Evolutionary conservation across 352 stramenopile genomes (phyloP).

Genomic region (Phytophthora litchii): DNA sequence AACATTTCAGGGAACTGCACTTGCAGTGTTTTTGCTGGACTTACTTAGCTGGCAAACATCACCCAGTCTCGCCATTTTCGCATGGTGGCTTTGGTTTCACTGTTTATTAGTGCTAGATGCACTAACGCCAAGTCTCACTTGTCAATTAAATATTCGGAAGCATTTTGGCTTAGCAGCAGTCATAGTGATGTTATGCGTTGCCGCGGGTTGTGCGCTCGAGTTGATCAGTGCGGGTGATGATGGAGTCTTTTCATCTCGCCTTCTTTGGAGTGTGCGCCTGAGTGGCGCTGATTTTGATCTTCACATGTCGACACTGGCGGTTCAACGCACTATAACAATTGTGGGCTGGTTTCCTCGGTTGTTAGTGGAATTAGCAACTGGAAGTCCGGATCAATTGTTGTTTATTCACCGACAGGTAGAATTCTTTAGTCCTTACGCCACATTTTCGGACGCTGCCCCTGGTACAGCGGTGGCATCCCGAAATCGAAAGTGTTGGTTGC

Average conservation of each 20-base stretch:
- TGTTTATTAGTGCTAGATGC: constrained; percentile 53
- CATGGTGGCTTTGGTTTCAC: constrained; percentile 60
- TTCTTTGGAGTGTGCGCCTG: constrained; percentile 16
- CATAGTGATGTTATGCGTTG: constrained; percentile 16
- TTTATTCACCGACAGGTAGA: constrained; percentile 33
- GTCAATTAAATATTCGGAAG: constrained; percentile 14
- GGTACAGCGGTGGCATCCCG: too few relatives aligned
- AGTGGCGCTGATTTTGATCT: constrained; percentile 10
- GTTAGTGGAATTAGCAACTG: constrained; percentile 20
- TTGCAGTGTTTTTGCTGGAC: constrained; percentile 37
- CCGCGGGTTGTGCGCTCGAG: constrained; percentile 2
- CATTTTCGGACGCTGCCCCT: constrained; percentile 16
- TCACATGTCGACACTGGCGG: constrained; percentile 13
- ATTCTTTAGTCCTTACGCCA: constrained; percentile 28
- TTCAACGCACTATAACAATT: constrained; percentile 33
- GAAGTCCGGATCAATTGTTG: constrained; percentile 23
- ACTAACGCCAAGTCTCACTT: constrained; percentile 37
- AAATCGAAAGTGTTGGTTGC: too few relatives aligned
- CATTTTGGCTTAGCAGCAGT: constrained; percentile 18
- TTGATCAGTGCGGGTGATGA: constrained; percentile 13
- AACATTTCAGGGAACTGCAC: constrained; percentile 15
- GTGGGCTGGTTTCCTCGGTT: constrained; percentile 29
- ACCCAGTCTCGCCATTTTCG: constrained; percentile 35
- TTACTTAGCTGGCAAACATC: constrained; percentile 39
- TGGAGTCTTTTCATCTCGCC: constrained; percentile 19